A percentile compares a stretch with the other conserved stretches of the same genome.
Evolutionary conservation across 805 yeast species (phyloP).

Genomic region (Isabelozyma gotoi): DNA sequence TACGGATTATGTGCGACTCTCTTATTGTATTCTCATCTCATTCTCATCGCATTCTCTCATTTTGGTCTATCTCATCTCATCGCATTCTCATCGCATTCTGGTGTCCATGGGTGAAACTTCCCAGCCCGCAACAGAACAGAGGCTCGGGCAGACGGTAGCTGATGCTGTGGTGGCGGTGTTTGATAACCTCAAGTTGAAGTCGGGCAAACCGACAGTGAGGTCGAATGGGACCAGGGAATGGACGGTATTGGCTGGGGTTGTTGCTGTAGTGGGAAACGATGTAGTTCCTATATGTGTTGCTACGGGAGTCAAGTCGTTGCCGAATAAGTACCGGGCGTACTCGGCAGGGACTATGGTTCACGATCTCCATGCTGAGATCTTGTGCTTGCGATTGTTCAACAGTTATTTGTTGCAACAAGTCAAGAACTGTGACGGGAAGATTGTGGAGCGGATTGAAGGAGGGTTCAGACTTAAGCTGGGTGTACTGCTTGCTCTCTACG

Average conservation of each 20-base stretch:
- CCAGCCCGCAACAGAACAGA: background rate
- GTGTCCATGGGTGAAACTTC: no score
- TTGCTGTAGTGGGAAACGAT: slow-evolving; percentile 33
- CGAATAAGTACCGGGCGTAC: slow-evolving; percentile 47
- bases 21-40: background rate
- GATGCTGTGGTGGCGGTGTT: background rate
- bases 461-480: slow-evolving; percentile 32
- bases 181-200: slow-evolving; percentile 14
- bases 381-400: slow-evolving; percentile 72
- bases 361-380: slow-evolving; percentile 88
- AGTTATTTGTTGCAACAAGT: slow-evolving; percentile 54
- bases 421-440: slow-evolving; percentile 9
- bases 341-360: slow-evolving; percentile 68
- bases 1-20: background rate
- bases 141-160: background rate
- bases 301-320: slow-evolving; percentile 82
- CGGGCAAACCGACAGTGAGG: slow-evolving; percentile 59
- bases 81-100: background rate
- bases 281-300: slow-evolving; percentile 50
- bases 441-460: slow-evolving; percentile 13
- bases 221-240: slow-evolving; percentile 74
- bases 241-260: slow-evolving; percentile 80
- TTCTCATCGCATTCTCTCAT: no score
- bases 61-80: no score
- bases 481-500: slow-evolving; percentile 54